A percentile compares a stretch with the other conserved stretches of the same genome.
Evolutionary conservation across 192 early-diverging fungal genomes (phyloP).

Genomic region (Coemansia pectinata): DNA sequence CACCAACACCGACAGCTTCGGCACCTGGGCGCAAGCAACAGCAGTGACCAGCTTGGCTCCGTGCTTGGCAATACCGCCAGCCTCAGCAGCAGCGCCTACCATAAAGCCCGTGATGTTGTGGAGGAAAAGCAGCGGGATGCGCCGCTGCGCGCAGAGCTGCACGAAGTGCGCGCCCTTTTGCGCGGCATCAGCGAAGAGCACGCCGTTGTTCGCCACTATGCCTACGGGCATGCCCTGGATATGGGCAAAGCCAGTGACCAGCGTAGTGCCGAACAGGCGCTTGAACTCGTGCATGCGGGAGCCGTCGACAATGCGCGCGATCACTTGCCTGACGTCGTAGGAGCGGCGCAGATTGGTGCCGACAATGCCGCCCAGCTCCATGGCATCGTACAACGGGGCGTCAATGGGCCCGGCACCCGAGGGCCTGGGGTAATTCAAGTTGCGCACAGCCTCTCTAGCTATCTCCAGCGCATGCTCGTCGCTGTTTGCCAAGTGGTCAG

Average conservation of each 20-base stretch:
- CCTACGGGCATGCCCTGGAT: slow-evolving; percentile 90
- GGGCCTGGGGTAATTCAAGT: slow-evolving; percentile 68
- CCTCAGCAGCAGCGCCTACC: slow-evolving; percentile 92
- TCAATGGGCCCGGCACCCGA: slow-evolving; percentile 45
- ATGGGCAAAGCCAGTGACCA: slow-evolving; percentile 90
- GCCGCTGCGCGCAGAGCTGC: slow-evolving; percentile 85
- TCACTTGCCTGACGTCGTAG: slow-evolving; percentile 90
- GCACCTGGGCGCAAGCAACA: slow-evolving; percentile 89
- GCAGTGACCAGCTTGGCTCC: slow-evolving; percentile 96
- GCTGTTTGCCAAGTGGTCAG: slow-evolving; percentile 85
- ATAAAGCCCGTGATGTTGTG: slow-evolving; percentile 98
- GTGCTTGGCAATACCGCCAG: slow-evolving; percentile 96
- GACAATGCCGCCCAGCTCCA: slow-evolving; percentile 92
- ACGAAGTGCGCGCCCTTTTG: slow-evolving; percentile 96
- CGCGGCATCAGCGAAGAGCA: slow-evolving; percentile 91
- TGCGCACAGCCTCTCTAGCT: slow-evolving; percentile 82
- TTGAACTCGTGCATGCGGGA: slow-evolving; percentile 93
- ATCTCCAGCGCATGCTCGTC: slow-evolving; percentile 88
- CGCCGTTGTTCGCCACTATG: slow-evolving; percentile 95
- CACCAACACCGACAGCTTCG: slow-evolving; percentile 87
- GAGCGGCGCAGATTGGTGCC: slow-evolving; percentile 86
- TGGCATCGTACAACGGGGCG: slow-evolving; percentile 76
- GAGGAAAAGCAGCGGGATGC: slow-evolving; percentile 87
- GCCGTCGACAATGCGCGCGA: slow-evolving; percentile 93
- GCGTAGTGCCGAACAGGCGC: slow-evolving; percentile 82